Conservation (phyloP, 2,329 filamentous ascomycete genomes). For the Shiraia sp. region DNA sequence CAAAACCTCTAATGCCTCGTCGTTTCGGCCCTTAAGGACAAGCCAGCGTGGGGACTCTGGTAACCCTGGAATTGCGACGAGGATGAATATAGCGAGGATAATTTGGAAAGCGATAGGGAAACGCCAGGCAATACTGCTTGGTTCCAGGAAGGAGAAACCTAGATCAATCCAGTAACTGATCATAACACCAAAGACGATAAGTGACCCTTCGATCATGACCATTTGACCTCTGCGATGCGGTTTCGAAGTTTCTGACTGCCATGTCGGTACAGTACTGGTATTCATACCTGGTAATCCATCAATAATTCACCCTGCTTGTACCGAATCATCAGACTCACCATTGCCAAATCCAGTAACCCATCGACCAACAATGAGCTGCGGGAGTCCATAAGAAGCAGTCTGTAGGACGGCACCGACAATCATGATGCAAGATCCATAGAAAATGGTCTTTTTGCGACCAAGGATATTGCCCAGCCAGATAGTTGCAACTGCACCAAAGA, state of each 20-base stretch:
- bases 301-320: not conserved
- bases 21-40: constrained; percentile 56
- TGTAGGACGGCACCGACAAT: constrained; percentile 64
- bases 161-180: constrained; percentile 48
- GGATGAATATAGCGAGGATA: constrained; percentile 60
- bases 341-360: constrained; percentile 56
- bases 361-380: constrained; percentile 52
- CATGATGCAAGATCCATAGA: constrained; percentile 63
- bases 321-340: constrained; percentile 43
- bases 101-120: constrained; percentile 62
- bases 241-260: constrained; percentile 54
- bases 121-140: constrained; percentile 44
- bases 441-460: constrained; percentile 61
- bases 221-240: constrained; percentile 51
- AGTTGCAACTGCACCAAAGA: constrained; percentile 49
- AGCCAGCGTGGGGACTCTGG: constrained; percentile 54
- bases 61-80: constrained; percentile 50
- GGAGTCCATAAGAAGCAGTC: constrained; percentile 52
- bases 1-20: constrained; percentile 47
- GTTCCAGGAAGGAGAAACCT: constrained; percentile 56
- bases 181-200: constrained; percentile 51
- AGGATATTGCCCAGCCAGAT: constrained; percentile 61
- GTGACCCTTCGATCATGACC: constrained; percentile 53
- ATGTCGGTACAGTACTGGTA: constrained; percentile 47
- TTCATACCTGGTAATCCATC: constrained; percentile 23